Evolutionary conservation across 345 rosid species (phyloP).

Genomic region (Barbarea vulgaris): DNA sequence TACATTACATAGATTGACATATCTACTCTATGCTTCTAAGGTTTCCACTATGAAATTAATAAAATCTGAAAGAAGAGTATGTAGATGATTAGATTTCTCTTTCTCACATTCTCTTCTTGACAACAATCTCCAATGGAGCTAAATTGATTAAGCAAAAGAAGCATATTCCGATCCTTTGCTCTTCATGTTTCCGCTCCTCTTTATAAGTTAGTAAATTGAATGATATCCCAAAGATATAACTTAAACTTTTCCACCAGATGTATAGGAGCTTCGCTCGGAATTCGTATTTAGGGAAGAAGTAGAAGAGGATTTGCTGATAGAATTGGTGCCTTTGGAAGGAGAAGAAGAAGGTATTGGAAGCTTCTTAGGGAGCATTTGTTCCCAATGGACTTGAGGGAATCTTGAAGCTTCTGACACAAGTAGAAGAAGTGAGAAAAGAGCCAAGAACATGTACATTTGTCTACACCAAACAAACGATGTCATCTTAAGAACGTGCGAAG

Average conservation of each 20-base stretch:
- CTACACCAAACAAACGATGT: conserved; percentile 47
- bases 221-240: conserved; percentile 4
- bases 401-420: conserved; percentile 62
- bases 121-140: conserved; percentile 9
- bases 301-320: conserved; percentile 51
- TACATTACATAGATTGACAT: conserved; percentile 4
- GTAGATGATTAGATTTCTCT: conserved; percentile 11
- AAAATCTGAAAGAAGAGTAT: background rate
- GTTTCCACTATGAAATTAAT: background rate
- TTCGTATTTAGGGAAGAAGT: conserved; percentile 37
- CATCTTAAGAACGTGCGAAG: conserved; percentile 24
- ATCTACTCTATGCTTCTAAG: background rate
- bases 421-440: conserved; percentile 45
- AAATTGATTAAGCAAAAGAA: background rate
- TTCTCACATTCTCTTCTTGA: conserved; percentile 12
- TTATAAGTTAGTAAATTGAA: conserved; percentile 4
- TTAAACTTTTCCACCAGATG: conserved; percentile 64
- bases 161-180: background rate
- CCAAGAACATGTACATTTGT: conserved; percentile 47
- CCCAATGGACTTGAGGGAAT: conserved; percentile 62
- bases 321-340: conserved; percentile 91
- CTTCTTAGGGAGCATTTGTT: conserved; percentile 91
- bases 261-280: conserved; percentile 30
- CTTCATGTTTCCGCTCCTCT: background rate
- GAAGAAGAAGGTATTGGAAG: conserved; percentile 72